phyloP scores from a whole-genome alignment of 768 basidiomycete species.

The Neoboletus brunneissimus region DNA sequence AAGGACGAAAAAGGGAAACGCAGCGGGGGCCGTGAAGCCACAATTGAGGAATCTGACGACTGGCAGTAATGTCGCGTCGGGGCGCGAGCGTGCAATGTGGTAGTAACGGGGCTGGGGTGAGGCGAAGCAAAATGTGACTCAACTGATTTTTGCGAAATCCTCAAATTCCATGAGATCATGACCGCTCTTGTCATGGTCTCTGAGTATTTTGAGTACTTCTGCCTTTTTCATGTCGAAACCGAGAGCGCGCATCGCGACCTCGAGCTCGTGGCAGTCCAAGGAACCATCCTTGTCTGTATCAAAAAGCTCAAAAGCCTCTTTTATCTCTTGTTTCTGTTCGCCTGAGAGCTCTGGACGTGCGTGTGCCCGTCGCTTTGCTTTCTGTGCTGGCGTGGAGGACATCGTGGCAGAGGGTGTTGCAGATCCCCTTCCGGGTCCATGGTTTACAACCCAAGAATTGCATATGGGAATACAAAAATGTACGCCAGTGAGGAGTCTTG shows the following conservation, averaged over 20 bases:
- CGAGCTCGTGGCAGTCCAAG: constrained; percentile 97
- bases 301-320: constrained; percentile 98
- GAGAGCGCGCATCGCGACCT: constrained; percentile 96
- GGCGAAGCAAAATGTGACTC: constrained; percentile 30
- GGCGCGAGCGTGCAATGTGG: background rate
- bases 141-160: constrained; percentile 92
- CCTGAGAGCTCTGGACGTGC: constrained; percentile 80
- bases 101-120: background rate
- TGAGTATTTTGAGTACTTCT: constrained; percentile 90
- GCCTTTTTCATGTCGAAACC: constrained; percentile 99
- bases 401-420: constrained; percentile 23
- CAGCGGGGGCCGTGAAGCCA: background rate
- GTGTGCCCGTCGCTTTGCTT: constrained; percentile 72
- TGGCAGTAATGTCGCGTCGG: constrained; percentile 6
- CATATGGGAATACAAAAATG: too few relatives aligned
- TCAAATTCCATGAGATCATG: constrained; percentile 87
- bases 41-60: background rate
- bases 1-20: background rate
- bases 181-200: constrained; percentile 86
- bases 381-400: constrained; percentile 65
- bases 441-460: too few relatives aligned
- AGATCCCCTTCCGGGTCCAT: too few relatives aligned
- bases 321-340: constrained; percentile 93
- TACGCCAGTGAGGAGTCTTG: too few relatives aligned
- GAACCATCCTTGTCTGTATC: constrained; percentile 98